Base-by-base conservation (phyloP, 1,284 basidiomycete species). In the Amylostereum areolatum region DNA sequence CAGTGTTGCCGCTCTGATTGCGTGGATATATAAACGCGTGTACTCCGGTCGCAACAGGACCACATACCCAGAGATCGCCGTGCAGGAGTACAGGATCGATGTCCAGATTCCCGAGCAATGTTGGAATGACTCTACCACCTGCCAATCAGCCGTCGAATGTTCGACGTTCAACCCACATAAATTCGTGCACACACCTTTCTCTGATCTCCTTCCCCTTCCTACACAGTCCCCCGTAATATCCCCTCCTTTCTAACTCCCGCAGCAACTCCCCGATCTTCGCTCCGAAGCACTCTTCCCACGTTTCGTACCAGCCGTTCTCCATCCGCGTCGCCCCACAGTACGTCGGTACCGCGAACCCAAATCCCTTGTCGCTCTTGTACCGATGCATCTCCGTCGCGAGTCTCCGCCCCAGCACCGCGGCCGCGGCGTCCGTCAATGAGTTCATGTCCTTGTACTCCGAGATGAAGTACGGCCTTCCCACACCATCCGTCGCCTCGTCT, bases 11-110 rank as follows among this genome's bases (percentile, higher is more conserved):
- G 52, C 81, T 86, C 87, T 88, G 18, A 18, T 18, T 18, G 18
- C 18, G 50, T 24, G 11, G 24, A 39, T 31, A 48, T 52, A 31
- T 54, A 43, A 50, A 42, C 53, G 46, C 49, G 35, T 44, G 41
- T 32, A 43, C 33, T 24, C 18, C n/a, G 33, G 12, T 42, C 18
- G 25, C 18, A 30, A 8, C 41, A 1, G 25, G 27, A 50, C 5
- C 11, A 60, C 73, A 55, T 61, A 85, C 85, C 91, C 92, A 95
- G 41, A 94, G 73, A 65, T 94, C 92, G 2, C 92, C 92, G 58
- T 95, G 92, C 4, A 92, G 67, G 24, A 93, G 75, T 1, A 88
- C 89, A 2, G 92, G 90, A 45, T 81, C 65, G 7, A 92, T 75
- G 2, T 73, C 69, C 34, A 86, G 64, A 0, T 77, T 65, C 7